phyloP scores from a whole-genome alignment of 768 basidiomycete species.

The Amanita molliuscula region DNA sequence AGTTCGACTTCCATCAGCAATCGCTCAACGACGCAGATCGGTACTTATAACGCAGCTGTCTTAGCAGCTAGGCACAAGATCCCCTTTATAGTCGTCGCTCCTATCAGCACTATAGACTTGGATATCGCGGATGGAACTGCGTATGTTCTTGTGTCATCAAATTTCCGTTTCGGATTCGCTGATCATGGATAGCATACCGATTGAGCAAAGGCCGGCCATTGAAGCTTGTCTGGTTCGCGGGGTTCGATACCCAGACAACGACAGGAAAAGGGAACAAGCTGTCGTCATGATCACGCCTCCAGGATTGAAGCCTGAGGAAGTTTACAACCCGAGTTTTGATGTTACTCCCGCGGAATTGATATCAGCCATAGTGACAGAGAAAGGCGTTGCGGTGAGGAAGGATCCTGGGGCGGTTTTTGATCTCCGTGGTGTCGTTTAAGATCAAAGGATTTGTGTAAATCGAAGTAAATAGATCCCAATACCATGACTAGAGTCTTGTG shows the following conservation, averaged over 20 bases:
- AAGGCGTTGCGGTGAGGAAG: constrained; percentile 74
- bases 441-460: background rate
- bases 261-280: constrained; percentile 49
- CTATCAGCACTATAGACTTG: constrained; percentile 87
- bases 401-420: constrained; percentile 53
- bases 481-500: constrained; percentile 18
- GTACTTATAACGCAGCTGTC: constrained; percentile 94
- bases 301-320: constrained; percentile 41
- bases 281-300: constrained; percentile 79
- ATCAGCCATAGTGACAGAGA: constrained; percentile 92
- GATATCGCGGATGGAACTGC: constrained; percentile 58
- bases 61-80: constrained; percentile 80
- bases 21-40: constrained; percentile 38
- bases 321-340: constrained; percentile 95
- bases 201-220: constrained; percentile 81
- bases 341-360: constrained; percentile 93
- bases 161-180: background rate
- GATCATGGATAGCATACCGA: constrained; percentile 52
- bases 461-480: background rate
- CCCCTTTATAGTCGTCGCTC: constrained; percentile 90
- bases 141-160: constrained; percentile 25
- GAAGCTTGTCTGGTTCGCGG: constrained; percentile 90
- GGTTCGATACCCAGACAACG: constrained; percentile 45
- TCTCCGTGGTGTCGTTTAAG: constrained; percentile 44
- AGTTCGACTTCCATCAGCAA: background rate